Conservation (phyloP, 2,329 filamentous ascomycete genomes). For the Xylariaceae sp. region DNA sequence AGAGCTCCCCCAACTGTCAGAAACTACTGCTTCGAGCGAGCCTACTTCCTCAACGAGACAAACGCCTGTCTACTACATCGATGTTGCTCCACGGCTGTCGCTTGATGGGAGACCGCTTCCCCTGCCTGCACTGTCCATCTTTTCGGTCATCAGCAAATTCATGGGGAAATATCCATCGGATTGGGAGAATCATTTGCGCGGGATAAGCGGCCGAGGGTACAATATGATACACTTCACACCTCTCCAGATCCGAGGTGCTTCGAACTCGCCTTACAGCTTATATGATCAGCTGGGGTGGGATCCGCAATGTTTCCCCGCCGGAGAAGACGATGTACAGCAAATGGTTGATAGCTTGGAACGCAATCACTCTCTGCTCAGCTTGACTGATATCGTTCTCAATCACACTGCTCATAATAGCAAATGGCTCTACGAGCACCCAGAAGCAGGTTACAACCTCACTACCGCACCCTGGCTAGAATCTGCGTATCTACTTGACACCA, state of each 20-base stretch:
- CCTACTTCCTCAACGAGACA: constrained; percentile 54
- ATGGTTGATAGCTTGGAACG: constrained; percentile 80
- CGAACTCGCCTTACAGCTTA: constrained; percentile 96
- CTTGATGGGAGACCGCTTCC: constrained; percentile 74
- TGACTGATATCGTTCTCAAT: constrained; percentile 97
- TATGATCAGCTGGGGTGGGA: constrained; percentile 92
- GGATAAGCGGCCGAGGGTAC: constrained; percentile 88
- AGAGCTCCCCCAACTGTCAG: constrained; percentile 75
- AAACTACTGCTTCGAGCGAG: constrained; percentile 47
- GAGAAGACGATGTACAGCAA: constrained; percentile 75
- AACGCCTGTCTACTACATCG: constrained; percentile 84
- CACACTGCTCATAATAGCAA: constrained; percentile 94
- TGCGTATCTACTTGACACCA: constrained; percentile 60
- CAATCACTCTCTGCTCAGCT: constrained; percentile 77
- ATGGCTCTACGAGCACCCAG: constrained; percentile 92
- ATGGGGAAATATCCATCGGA: constrained; percentile 89
- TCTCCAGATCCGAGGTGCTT: constrained; percentile 80
- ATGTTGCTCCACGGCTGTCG: constrained; percentile 79
- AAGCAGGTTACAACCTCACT: constrained; percentile 89
- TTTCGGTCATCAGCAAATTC: constrained; percentile 95
- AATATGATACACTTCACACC: constrained; percentile 99
- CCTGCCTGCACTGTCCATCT: constrained; percentile 82
- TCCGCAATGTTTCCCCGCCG: constrained; percentile 73
- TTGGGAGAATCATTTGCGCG: constrained; percentile 85
- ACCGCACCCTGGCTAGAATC: constrained; percentile 78